Evolutionary conservation across 371 early-diverging fungal genomes (phyloP).

Genomic region (Mucor irregularis): DNA sequence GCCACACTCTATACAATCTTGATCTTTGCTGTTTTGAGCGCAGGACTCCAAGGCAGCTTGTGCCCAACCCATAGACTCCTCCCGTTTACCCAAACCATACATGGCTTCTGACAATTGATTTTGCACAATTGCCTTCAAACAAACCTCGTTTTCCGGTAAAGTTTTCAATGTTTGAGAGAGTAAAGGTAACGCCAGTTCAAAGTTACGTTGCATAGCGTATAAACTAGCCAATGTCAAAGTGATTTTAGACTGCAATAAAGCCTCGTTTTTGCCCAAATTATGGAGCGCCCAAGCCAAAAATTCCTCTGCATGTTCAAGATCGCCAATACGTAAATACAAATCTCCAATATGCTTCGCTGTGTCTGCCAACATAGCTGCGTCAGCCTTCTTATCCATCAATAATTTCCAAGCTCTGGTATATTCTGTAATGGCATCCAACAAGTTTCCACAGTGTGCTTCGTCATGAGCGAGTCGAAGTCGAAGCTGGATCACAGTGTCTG

Average conservation of each 20-base stretch:
- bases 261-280: slow-evolving; percentile 5
- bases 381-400: slow-evolving; percentile 15
- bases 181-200: slow-evolving; percentile 42
- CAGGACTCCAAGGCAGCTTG: slow-evolving; percentile 47
- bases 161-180: slow-evolving; percentile 37
- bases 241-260: slow-evolving; percentile 24
- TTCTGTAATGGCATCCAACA: slow-evolving; percentile 45
- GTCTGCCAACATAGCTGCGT: neutral
- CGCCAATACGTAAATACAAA: slow-evolving; percentile 53
- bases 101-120: slow-evolving; percentile 51
- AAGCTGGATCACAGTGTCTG: slow-evolving; percentile 31
- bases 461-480: slow-evolving; percentile 42
- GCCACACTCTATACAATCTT: slow-evolving; percentile 55
- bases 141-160: slow-evolving; percentile 29
- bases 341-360: slow-evolving; percentile 52
- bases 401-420: slow-evolving; percentile 45
- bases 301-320: slow-evolving; percentile 54
- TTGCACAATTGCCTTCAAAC: slow-evolving; percentile 47
- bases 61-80: slow-evolving; percentile 57
- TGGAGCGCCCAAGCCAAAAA: slow-evolving; percentile 50
- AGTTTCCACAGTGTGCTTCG: slow-evolving; percentile 38
- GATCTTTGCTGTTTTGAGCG: slow-evolving; percentile 11
- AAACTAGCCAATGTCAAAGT: slow-evolving; percentile 44
- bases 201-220: slow-evolving; percentile 49
- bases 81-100: slow-evolving; percentile 44